Percentiles rank a stretch among this genome's conserved stretches.
Conservation (phyloP, 805 yeast genomes). For the Cyberlindnera lachancei region DNA sequence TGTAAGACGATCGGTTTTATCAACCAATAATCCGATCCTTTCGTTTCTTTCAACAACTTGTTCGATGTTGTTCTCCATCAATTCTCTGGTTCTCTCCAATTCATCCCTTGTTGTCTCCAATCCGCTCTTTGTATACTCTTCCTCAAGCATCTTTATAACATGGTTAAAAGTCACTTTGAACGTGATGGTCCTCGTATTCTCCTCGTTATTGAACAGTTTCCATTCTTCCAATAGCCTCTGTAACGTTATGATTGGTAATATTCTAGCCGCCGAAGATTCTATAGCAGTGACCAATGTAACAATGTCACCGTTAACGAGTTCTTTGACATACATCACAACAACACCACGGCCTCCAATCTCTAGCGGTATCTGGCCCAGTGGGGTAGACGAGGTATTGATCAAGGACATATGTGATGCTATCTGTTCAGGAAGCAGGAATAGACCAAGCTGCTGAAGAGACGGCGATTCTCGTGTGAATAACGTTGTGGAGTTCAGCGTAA, state of each 20-base stretch:
- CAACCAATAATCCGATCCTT: slow-evolving; percentile 45
- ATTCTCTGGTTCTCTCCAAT: slow-evolving; percentile 44
- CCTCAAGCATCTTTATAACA: slow-evolving; percentile 47
- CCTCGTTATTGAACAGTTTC: slow-evolving; percentile 27
- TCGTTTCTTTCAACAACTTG: slow-evolving; percentile 54
- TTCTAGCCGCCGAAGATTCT: slow-evolving; percentile 12
- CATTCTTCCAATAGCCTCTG: slow-evolving; percentile 38
- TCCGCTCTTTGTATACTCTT: slow-evolving; percentile 27
- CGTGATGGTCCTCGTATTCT: slow-evolving; percentile 25
- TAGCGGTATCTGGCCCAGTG: slow-evolving; percentile 21
- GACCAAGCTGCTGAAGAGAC: slow-evolving; percentile 27
- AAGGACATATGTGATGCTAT: slow-evolving; percentile 47
- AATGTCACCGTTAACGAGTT: slow-evolving; percentile 12
- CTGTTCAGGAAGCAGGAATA: slow-evolving; percentile 43
- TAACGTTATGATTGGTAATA: slow-evolving; percentile 14
- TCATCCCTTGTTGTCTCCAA: slow-evolving; percentile 39
- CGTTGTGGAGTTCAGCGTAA: slow-evolving; percentile 50
- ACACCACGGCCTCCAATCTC: background rate
- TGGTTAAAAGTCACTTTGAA: slow-evolving; percentile 51
- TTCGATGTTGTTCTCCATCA: slow-evolving; percentile 57
- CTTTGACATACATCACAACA: slow-evolving; percentile 2
- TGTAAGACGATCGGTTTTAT: slow-evolving; percentile 53
- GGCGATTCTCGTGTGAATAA: slow-evolving; percentile 50
- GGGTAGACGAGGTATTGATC: slow-evolving; percentile 38
- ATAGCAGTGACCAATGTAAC: slow-evolving; percentile 18